Conservation (phyloP, 208 protist species). For the Phytomonas francai region DNA sequence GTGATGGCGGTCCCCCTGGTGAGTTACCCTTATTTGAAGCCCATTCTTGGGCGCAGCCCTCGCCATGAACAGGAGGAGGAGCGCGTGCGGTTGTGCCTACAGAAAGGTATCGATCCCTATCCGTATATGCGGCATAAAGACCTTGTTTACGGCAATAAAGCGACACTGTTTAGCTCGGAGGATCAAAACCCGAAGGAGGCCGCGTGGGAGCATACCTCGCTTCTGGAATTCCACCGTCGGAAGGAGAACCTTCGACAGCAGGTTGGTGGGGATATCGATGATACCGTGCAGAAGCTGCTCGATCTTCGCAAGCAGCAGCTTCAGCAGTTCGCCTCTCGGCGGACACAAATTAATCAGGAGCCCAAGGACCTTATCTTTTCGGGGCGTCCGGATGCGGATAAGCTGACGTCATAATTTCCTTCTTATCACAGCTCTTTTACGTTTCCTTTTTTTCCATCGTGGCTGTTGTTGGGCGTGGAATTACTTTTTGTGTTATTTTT, state of each 20-base stretch:
- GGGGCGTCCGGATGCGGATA: constrained; percentile 25
- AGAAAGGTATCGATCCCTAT: constrained; percentile 89
- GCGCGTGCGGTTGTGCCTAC: constrained; percentile 79
- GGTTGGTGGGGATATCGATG: constrained; percentile 47
- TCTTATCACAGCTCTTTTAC: no score
- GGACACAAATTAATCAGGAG: constrained; percentile 21
- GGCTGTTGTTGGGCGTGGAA: neutral
- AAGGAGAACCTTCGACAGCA: constrained; percentile 73
- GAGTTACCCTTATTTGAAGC: constrained; percentile 57
- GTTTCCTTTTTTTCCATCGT: neutral
- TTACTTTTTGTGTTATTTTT: no score
- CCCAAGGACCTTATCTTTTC: constrained; percentile 51
- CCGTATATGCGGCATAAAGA: constrained; percentile 84
- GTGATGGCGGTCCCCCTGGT: constrained; percentile 47
- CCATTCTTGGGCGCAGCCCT: constrained; percentile 35
- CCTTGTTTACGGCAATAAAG: constrained; percentile 66
- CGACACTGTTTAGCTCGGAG: constrained; percentile 23
- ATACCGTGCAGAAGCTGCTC: constrained; percentile 66
- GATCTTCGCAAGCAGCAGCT: constrained; percentile 28
- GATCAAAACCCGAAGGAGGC: constrained; percentile 32
- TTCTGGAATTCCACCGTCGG: constrained; percentile 42
- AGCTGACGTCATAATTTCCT: constrained; percentile 21
- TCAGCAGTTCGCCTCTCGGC: constrained; percentile 25
- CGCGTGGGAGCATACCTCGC: constrained; percentile 49
- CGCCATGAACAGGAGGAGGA: constrained; percentile 64